phyloP scores from a whole-genome alignment of 495 filamentous ascomycete genomes.

The Articulospora tetracladia region DNA sequence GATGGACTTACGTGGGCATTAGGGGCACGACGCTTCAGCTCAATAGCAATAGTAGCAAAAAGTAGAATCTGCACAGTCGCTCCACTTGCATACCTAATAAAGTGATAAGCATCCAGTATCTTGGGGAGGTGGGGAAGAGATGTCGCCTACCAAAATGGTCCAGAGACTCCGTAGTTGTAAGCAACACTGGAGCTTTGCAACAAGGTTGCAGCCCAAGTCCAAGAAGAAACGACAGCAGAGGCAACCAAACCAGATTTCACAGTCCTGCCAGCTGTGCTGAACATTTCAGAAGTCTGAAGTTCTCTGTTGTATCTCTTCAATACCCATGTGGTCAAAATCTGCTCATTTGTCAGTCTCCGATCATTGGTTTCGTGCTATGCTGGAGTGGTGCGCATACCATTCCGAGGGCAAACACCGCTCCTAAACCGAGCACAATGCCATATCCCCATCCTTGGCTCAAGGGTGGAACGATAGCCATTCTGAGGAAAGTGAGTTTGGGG shows the following conservation, averaged over 20 bases:
- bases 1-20: slow-evolving; percentile 58
- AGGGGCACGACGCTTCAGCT: slow-evolving; percentile 76
- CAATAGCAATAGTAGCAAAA: slow-evolving; percentile 91
- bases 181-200: slow-evolving; percentile 76
- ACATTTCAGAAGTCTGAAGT: slow-evolving; percentile 94
- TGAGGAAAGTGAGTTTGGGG: too few relatives aligned
- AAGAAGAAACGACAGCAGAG: slow-evolving; percentile 86
- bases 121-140: background rate
- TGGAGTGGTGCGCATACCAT: slow-evolving; percentile 53
- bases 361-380: background rate
- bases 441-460: slow-evolving; percentile 72
- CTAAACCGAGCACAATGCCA: slow-evolving; percentile 75
- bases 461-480: slow-evolving; percentile 36
- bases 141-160: slow-evolving; percentile 68
- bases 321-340: slow-evolving; percentile 68
- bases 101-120: background rate
- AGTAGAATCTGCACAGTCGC: slow-evolving; percentile 77
- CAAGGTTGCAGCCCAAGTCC: slow-evolving; percentile 87
- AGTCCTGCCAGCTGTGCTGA: slow-evolving; percentile 87
- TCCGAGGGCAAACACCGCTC: slow-evolving; percentile 68
- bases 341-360: slow-evolving; percentile 3
- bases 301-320: slow-evolving; percentile 86
- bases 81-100: slow-evolving; percentile 51
- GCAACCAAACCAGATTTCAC: slow-evolving; percentile 92
- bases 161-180: slow-evolving; percentile 88